Conservation (phyloP, 306 rosid species). For the Hippophae rhamnoides region DNA sequence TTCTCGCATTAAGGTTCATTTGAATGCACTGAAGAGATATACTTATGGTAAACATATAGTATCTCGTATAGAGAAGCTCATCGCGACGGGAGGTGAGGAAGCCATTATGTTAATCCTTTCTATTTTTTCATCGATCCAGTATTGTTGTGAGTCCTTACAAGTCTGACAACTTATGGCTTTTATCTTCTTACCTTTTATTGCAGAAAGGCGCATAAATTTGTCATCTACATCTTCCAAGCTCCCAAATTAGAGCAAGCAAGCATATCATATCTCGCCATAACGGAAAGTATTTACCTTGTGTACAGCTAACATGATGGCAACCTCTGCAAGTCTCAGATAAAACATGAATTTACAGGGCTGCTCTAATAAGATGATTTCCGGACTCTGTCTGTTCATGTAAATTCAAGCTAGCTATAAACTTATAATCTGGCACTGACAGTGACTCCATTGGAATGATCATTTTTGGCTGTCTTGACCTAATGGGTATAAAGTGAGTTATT, state of each 20-base stretch:
- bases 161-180: conserved; percentile 10
- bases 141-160: neutral
- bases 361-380: conserved; percentile 23
- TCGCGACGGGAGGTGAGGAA: conserved; percentile 77
- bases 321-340: conserved; percentile 15
- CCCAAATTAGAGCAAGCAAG: conserved; percentile 16
- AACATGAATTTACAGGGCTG: conserved; percentile 10
- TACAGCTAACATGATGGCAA: conserved; percentile 62
- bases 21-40: conserved; percentile 78
- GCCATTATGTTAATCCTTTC: neutral
- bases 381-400: conserved; percentile 7
- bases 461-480: conserved; percentile 26
- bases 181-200: conserved; percentile 7
- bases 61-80: conserved; percentile 92
- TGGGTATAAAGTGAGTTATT: conserved; percentile 13
- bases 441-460: conserved; percentile 20
- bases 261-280: conserved; percentile 21
- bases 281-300: conserved; percentile 34
- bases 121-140: conserved; percentile 5
- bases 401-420: conserved; percentile 16
- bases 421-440: conserved; percentile 19
- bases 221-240: conserved; percentile 41
- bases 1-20: conserved; percentile 91
- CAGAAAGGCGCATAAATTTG: conserved; percentile 93
- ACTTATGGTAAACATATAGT: conserved; percentile 94